phyloP scores from a whole-genome alignment of 805 yeast species.

The Limtongia smithiae region DNA sequence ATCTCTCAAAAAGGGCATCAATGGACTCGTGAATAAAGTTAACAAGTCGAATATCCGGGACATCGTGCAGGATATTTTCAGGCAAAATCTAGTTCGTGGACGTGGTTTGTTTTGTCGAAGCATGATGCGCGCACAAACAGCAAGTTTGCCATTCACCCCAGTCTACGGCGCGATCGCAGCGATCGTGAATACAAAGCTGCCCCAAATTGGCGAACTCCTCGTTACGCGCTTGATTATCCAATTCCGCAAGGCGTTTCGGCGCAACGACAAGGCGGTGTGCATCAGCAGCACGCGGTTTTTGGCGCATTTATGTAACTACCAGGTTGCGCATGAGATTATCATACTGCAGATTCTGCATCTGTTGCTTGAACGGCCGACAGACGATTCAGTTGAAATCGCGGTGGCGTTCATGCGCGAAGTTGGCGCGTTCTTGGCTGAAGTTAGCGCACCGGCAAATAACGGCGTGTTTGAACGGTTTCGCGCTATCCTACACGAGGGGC shows the following conservation, averaged over 20 bases:
- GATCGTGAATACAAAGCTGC: constrained; percentile 62
- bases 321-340: constrained; percentile 54
- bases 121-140: constrained; percentile 52
- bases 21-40: constrained; percentile 48
- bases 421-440: constrained; percentile 51
- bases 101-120: constrained; percentile 57
- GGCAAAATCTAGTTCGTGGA: constrained; percentile 57
- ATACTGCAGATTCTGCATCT: constrained; percentile 51
- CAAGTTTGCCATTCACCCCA: constrained; percentile 43
- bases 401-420: constrained; percentile 47
- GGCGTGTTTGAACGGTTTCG: constrained; percentile 59
- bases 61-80: constrained; percentile 50
- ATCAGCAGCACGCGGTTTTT: constrained; percentile 48
- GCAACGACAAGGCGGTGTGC: constrained; percentile 46
- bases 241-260: constrained; percentile 53
- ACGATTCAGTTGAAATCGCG: constrained; percentile 55
- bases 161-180: constrained; percentile 57
- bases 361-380: constrained; percentile 48
- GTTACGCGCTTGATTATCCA: constrained; percentile 52
- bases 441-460: constrained; percentile 46
- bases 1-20: constrained; percentile 45
- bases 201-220: constrained; percentile 61
- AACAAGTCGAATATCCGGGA: constrained; percentile 47
- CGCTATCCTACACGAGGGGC: constrained; percentile 54
- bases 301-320: constrained; percentile 60